Percentiles rank a stretch among this genome's conserved stretches.
These are phyloP conservation scores for Torulaspora indica DNA, from an alignment of 805 yeast genomes.

Conservation along the genomic window DNA sequence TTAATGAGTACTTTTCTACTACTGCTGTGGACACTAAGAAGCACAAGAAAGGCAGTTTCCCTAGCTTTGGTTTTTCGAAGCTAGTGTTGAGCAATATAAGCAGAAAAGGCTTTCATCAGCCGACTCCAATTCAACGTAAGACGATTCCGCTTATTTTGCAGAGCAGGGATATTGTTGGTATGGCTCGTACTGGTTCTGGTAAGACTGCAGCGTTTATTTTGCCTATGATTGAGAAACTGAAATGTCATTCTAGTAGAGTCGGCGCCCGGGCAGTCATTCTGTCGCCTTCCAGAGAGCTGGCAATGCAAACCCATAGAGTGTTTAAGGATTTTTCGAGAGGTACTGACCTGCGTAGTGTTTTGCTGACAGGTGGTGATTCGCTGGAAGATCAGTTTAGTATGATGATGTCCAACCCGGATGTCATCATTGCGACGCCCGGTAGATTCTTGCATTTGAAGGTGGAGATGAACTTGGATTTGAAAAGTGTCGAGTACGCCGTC, in stretches of 20 bases:
- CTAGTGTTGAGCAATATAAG: slow-evolving; percentile 61
- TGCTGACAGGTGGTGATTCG: slow-evolving; percentile 97
- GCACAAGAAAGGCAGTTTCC: slow-evolving; percentile 70
- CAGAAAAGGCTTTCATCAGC: slow-evolving; percentile 86
- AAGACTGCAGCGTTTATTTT: slow-evolving; percentile 95
- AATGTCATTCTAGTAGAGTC: slow-evolving; percentile 75
- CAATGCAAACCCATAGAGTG: slow-evolving; percentile 84
- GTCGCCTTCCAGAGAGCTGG: slow-evolving; percentile 95
- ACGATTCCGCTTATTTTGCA: slow-evolving; percentile 87
- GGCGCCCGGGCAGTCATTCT: slow-evolving; percentile 86
- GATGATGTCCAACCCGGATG: slow-evolving; percentile 93
- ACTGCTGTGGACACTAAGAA: slow-evolving; percentile 33
- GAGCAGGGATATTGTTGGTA: slow-evolving; percentile 92
- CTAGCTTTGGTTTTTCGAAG: slow-evolving; percentile 83
- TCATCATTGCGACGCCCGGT: slow-evolving; percentile 96
- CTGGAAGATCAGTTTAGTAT: slow-evolving; percentile 90
- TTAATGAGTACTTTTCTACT: slow-evolving; percentile 41
- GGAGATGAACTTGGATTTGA: slow-evolving; percentile 86
- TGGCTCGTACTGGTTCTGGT: slow-evolving; percentile 99
- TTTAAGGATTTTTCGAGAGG: slow-evolving; percentile 84
- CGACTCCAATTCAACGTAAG: slow-evolving; percentile 97
- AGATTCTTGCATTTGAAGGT: slow-evolving; percentile 91
- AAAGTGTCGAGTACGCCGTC: slow-evolving; percentile 80
- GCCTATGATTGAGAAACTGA: slow-evolving; percentile 83
- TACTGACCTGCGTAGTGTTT: slow-evolving; percentile 71